phyloP scores from a whole-genome alignment of 2,329 filamentous ascomycete genomes.

The Alternaria gaisen region DNA sequence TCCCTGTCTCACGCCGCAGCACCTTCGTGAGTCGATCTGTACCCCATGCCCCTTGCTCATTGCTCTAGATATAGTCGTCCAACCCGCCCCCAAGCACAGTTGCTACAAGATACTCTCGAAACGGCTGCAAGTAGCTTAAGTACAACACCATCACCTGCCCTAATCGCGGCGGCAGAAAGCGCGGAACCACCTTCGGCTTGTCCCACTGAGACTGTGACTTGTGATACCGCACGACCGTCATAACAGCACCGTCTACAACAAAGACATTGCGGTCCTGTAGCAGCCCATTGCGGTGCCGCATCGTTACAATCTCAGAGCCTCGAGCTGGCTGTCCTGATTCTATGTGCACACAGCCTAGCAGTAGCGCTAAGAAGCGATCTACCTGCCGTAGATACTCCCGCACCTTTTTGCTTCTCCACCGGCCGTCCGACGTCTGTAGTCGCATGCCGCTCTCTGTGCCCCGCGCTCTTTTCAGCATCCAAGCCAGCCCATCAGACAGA shows the following conservation, averaged over 20 bases:
- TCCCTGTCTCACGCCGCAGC: conserved; percentile 25
- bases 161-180: conserved; percentile 30
- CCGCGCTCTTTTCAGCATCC: neutral
- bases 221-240: conserved; percentile 31
- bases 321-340: conserved; percentile 6
- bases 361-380: conserved; percentile 3
- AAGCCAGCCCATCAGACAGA: neutral
- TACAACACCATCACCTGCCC: conserved; percentile 33
- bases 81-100: conserved; percentile 13
- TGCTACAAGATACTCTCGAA: conserved; percentile 29
- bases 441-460: neutral
- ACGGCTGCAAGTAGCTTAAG: conserved; percentile 30
- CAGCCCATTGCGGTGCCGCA: conserved; percentile 25
- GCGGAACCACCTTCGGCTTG: conserved; percentile 34
- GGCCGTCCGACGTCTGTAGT: neutral
- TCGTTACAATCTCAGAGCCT: conserved; percentile 26
- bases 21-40: conserved; percentile 15
- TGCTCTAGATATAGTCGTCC: conserved; percentile 21
- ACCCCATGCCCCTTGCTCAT: neutral
- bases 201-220: conserved; percentile 35
- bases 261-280: conserved; percentile 28
- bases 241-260: conserved; percentile 23
- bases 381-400: neutral
- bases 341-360: conserved; percentile 1
- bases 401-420: neutral